These are phyloP conservation scores for Chaetothyriales sp. DNA, from an alignment of 2,329 filamentous ascomycete genomes.

Conservation along the genomic window DNA sequence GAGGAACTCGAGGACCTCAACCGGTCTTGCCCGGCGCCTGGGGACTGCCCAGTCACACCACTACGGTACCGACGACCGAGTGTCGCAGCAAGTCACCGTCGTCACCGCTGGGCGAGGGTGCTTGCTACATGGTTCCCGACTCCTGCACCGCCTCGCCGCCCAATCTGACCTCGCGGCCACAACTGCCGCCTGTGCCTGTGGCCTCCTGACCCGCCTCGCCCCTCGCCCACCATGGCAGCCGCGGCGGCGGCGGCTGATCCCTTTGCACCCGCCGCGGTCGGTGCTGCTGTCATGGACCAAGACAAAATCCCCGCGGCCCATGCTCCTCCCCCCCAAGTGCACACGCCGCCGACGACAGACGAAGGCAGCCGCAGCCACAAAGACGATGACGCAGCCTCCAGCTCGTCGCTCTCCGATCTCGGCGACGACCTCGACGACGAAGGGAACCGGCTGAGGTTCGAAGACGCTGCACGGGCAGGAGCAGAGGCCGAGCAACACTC, in stretches of 20 bases:
- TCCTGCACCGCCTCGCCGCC: neutral
- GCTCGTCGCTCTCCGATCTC: constrained; percentile 11
- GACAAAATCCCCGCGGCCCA: constrained; percentile 4
- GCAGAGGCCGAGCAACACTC: constrained; percentile 52
- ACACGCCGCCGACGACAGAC: constrained; percentile 18
- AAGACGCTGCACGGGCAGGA: constrained; percentile 18
- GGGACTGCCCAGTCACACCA: neutral
- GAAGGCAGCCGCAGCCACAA: constrained; percentile 27
- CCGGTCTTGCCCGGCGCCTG: neutral
- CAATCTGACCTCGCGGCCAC: neutral
- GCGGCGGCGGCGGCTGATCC: constrained; percentile 17
- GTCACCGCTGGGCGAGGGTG: neutral
- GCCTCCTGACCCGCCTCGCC: constrained; percentile 1
- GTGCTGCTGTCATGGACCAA: constrained; percentile 7
- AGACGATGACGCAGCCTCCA: constrained; percentile 26
- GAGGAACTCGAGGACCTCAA: neutral
- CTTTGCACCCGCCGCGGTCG: constrained; percentile 11
- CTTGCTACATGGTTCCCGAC: neutral
- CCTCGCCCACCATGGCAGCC: constrained; percentile 14
- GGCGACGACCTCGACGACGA: constrained; percentile 18
- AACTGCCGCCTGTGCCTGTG: neutral
- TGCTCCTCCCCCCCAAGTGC: constrained; percentile 12
- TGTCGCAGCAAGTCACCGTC: neutral
- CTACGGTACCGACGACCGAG: neutral
- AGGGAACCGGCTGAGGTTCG: constrained; percentile 17